Evolutionary conservation across 306 rosid species (phyloP).

Genomic region (Cicer cuneatum): DNA sequence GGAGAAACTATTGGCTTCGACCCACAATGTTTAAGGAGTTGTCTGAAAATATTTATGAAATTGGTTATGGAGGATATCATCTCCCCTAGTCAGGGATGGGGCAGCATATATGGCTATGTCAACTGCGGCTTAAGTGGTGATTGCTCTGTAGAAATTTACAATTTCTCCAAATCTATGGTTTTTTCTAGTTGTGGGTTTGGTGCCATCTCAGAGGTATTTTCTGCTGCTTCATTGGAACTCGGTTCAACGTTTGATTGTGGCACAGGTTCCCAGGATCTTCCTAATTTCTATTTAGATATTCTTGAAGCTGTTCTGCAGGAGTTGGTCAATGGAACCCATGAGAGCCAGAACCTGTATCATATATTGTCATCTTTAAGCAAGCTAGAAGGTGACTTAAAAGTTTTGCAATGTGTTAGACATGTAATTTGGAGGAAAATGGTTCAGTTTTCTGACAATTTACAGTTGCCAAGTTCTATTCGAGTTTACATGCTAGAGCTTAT

Average conservation of each 20-base stretch:
- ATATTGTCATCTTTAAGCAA: conserved; percentile 83
- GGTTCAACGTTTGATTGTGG: conserved; percentile 51
- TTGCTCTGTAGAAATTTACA: conserved; percentile 60
- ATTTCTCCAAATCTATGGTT: conserved; percentile 83
- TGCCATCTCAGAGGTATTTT: conserved; percentile 78
- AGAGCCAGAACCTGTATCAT: conserved; percentile 68
- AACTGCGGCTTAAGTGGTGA: conserved; percentile 66
- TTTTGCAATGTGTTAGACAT: conserved; percentile 75
- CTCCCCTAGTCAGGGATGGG: conserved; percentile 96
- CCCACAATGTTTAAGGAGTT: conserved; percentile 71
- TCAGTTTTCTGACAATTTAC: conserved; percentile 82
- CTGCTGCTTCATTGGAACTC: conserved; percentile 61
- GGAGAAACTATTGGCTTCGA: conserved; percentile 55
- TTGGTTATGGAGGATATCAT: conserved; percentile 86
- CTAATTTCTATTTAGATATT: conserved; percentile 72
- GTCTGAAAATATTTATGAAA: conserved; percentile 75
- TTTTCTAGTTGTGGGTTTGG: conserved; percentile 94
- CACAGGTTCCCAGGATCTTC: conserved; percentile 63
- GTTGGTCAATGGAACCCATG: conserved; percentile 68
- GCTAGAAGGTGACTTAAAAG: conserved; percentile 78
- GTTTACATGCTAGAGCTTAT: conserved; percentile 87
- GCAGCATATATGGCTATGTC: conserved; percentile 65
- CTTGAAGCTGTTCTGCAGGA: conserved; percentile 73
- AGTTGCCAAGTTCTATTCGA: conserved; percentile 81
- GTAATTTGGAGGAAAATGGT: conserved; percentile 86